Conservation (phyloP, 73 alveolate genomes). For the Paramecium sexaurelia region DNA sequence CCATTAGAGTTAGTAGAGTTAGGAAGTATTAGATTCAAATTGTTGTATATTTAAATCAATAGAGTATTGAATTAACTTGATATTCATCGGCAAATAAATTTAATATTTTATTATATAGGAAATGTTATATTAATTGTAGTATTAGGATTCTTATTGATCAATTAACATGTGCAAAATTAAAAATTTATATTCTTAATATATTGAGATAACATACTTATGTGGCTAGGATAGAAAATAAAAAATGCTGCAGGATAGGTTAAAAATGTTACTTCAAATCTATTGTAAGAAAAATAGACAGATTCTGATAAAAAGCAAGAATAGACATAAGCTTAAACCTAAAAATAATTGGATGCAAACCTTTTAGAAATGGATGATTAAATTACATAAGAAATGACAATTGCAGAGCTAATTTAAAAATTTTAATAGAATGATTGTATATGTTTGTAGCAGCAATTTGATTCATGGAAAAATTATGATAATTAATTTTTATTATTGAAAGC, state of each 20-base stretch:
- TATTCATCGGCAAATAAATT: background rate
- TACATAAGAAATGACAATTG: background rate
- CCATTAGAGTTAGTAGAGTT: background rate
- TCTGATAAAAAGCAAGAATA: background rate
- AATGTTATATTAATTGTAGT: background rate
- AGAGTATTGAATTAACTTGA: background rate
- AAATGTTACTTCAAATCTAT: background rate
- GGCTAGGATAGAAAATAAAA: constrained; percentile 12
- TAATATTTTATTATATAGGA: background rate
- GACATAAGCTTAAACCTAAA: background rate
- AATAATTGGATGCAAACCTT: background rate
- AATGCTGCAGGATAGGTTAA: constrained; percentile 19
- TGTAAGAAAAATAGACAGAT: background rate
- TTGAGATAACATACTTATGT: background rate
- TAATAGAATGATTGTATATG: background rate
- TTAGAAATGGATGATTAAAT: background rate
- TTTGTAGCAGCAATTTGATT: background rate
- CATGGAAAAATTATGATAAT: constrained; percentile 15
- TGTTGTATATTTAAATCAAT: background rate
- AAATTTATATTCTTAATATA: background rate
- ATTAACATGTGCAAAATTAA: background rate
- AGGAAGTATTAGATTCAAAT: background rate
- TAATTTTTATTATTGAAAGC: background rate
- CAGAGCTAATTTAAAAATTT: background rate
- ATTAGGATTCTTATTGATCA: background rate